phyloP scores from a whole-genome alignment of 2,329 filamentous ascomycete genomes.

The Trichocomaceae sp. region DNA sequence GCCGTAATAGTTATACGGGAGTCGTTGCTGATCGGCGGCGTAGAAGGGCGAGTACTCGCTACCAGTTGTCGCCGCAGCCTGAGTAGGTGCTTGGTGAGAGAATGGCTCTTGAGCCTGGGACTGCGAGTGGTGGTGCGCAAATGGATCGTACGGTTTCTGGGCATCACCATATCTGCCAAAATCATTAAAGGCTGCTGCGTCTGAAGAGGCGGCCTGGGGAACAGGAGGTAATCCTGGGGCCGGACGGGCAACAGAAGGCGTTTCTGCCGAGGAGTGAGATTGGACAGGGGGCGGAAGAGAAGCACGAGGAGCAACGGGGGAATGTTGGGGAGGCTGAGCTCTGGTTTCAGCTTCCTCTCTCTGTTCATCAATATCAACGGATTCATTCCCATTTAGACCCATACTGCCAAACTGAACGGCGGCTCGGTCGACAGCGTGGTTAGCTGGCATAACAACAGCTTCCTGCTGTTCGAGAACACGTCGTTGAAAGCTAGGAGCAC shows the following conservation, averaged over 20 bases:
- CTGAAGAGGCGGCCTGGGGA: slow-evolving; percentile 47
- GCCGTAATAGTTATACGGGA: slow-evolving; percentile 67
- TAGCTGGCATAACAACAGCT: slow-evolving; percentile 95
- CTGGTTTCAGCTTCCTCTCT: slow-evolving; percentile 93
- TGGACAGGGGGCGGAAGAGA: slow-evolving; percentile 67
- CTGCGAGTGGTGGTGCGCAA: slow-evolving; percentile 63
- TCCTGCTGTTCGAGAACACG: slow-evolving; percentile 92
- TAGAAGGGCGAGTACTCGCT: slow-evolving; percentile 82
- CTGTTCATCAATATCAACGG: slow-evolving; percentile 77
- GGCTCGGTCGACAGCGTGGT: slow-evolving; percentile 86
- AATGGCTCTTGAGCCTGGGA: slow-evolving; percentile 57
- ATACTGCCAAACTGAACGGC: slow-evolving; percentile 96
- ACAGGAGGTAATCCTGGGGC: slow-evolving; percentile 57
- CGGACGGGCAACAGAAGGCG: slow-evolving; percentile 49
- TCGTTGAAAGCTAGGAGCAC: slow-evolving; percentile 74
- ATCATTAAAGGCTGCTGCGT: slow-evolving; percentile 41
- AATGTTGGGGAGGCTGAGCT: slow-evolving; percentile 86
- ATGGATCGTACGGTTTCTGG: slow-evolving; percentile 83
- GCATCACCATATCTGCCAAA: slow-evolving; percentile 50
- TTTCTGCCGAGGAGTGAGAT: slow-evolving; percentile 28
- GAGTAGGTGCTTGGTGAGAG: slow-evolving; percentile 49
- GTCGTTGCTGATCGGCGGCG: slow-evolving; percentile 65
- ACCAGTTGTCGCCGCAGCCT: slow-evolving; percentile 53
- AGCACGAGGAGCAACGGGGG: slow-evolving; percentile 77
- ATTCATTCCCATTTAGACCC: slow-evolving; percentile 65